Evolutionary conservation across 176 grass and related monocot species (phyloP).

Genomic region (Aegilops sharonensis): DNA sequence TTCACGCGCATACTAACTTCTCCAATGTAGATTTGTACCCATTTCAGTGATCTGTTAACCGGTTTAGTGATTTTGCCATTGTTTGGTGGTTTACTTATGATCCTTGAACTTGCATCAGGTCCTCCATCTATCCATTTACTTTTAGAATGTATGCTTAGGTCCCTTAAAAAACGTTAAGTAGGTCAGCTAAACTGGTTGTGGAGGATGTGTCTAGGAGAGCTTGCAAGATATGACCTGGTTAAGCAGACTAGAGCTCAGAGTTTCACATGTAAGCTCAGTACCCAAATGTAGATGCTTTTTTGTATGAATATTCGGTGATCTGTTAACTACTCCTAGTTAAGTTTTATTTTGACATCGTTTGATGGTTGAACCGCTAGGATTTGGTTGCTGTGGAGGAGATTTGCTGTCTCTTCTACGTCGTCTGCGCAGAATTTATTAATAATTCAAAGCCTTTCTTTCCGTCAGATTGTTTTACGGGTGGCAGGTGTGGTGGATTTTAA

Average conservation of each 20-base stretch:
- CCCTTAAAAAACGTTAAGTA: not conserved
- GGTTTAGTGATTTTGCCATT: not conserved
- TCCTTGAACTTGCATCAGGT: not conserved
- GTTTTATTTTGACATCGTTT: not conserved
- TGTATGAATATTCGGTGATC: not conserved
- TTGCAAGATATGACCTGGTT: not conserved
- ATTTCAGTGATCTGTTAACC: not conserved
- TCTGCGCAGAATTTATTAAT: not conserved
- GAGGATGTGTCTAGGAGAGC: not conserved
- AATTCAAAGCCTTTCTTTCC: not conserved
- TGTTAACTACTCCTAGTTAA: not conserved
- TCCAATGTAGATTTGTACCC: not conserved
- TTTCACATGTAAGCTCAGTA: not conserved
- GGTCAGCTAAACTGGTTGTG: not conserved
- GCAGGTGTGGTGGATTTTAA: not conserved
- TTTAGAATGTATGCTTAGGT: not conserved
- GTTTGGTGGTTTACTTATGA: not conserved
- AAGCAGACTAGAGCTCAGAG: not conserved
- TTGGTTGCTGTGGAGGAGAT: not conserved
- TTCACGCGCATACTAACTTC: not conserved
- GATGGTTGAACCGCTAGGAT: not conserved
- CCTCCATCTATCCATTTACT: not conserved
- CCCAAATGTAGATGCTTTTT: not conserved
- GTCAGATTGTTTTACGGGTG: slow-evolving; percentile 1
- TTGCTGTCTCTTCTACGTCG: not conserved